Percentiles rank a stretch among this genome's conserved stretches.
Evolutionary conservation across 148 eudicot genomes (phyloP).

Genomic region (Amaranthus hypochondriacus): DNA sequence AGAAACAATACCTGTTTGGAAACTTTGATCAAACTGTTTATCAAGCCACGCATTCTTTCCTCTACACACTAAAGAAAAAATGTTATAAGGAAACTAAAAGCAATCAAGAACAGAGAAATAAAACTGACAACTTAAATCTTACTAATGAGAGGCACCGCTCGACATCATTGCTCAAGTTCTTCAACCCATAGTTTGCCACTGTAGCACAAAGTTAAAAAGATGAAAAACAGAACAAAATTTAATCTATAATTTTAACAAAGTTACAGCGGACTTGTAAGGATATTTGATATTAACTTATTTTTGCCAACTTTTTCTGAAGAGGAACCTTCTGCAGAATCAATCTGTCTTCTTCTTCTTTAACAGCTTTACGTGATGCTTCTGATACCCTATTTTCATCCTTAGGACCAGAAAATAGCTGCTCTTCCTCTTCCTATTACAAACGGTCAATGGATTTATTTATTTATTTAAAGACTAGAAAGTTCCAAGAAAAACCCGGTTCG

Average conservation of each 20-base stretch:
- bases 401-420: slow-evolving; percentile 77
- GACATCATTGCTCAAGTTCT: slow-evolving; percentile 72
- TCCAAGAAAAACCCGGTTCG: neutral
- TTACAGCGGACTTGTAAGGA: slow-evolving; percentile 8
- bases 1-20: slow-evolving; percentile 71
- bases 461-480: neutral
- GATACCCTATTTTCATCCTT: slow-evolving; percentile 83
- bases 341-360: slow-evolving; percentile 94
- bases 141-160: slow-evolving; percentile 92
- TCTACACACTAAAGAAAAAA: slow-evolving; percentile 65
- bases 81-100: slow-evolving; percentile 24
- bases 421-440: slow-evolving; percentile 81
- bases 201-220: slow-evolving; percentile 20
- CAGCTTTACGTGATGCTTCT: slow-evolving; percentile 86
- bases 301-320: slow-evolving; percentile 74
- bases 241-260: neutral
- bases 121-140: slow-evolving; percentile 22
- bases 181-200: slow-evolving; percentile 77
- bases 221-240: neutral
- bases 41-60: slow-evolving; percentile 90
- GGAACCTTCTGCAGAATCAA: slow-evolving; percentile 75
- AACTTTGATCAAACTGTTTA: slow-evolving; percentile 66
- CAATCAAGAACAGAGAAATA: slow-evolving; percentile 3
- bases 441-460: neutral
- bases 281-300: slow-evolving; percentile 53